Percentiles rank a stretch among this genome's conserved stretches.
These are phyloP conservation scores for Adansonia rubrostipa DNA, from an alignment of 441 rosid species.

Conservation along the genomic window DNA sequence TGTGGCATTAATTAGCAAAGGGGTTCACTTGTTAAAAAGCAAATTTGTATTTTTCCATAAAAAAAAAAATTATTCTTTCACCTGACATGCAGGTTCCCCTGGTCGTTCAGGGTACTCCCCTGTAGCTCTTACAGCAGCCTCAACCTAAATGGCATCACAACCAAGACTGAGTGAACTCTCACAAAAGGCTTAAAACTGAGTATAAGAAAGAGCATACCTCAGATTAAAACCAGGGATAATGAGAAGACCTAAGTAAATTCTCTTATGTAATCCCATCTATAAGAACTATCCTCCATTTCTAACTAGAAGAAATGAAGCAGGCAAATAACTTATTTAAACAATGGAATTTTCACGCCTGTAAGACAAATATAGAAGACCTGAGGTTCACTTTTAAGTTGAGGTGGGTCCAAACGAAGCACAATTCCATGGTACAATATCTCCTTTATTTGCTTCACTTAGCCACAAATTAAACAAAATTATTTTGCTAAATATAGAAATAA, in stretches of 20 bases:
- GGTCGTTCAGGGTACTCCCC: conserved; percentile 91
- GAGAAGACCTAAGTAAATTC: not conserved
- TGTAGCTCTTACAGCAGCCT: conserved; percentile 87
- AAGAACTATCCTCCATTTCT: not conserved
- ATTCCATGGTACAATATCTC: not conserved
- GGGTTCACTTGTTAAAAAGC: not conserved
- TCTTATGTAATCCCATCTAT: not conserved
- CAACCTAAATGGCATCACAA: conserved; percentile 58
- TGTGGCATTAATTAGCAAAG: not conserved
- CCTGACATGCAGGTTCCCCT: conserved; percentile 92
- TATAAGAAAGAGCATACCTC: not conserved
- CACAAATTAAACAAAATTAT: not conserved
- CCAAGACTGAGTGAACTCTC: conserved; percentile 13
- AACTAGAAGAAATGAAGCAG: not conserved
- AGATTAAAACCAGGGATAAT: not conserved
- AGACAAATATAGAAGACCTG: not conserved
- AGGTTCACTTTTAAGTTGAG: conserved; percentile 4
- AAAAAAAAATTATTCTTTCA: conserved; percentile 27
- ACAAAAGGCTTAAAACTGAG: not conserved
- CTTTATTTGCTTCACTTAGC: not conserved
- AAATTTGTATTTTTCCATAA: not conserved
- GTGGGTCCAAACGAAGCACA: not conserved
- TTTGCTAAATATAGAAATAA: not conserved
- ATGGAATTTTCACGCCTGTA: not conserved
- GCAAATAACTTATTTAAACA: not conserved